Evolutionary conservation across 2,329 filamentous ascomycete genomes (phyloP).

Genomic region (Fusarium neocosmosporiellum): DNA sequence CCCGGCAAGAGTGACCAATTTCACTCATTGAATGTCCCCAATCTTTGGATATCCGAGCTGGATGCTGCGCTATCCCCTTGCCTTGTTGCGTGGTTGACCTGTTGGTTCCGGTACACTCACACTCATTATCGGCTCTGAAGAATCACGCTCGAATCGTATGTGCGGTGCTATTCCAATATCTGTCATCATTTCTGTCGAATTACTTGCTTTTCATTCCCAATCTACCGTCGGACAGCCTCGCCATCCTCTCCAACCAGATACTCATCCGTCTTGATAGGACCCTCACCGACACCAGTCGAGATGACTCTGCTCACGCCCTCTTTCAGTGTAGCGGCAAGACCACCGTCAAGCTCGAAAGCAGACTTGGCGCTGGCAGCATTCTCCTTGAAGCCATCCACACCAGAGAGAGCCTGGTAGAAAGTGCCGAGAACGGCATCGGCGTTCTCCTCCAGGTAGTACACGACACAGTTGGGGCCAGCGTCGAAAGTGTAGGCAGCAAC

Average conservation of each 20-base stretch:
- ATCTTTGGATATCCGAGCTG: neutral
- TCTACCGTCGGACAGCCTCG: constrained; percentile 53
- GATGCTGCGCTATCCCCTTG: neutral
- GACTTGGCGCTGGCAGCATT: constrained; percentile 64
- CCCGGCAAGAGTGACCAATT: neutral
- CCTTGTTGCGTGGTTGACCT: neutral
- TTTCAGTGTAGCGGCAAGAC: constrained; percentile 74
- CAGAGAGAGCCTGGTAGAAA: constrained; percentile 75
- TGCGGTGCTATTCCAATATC: neutral
- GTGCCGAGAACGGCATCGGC: constrained; percentile 78
- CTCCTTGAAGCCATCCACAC: constrained; percentile 78
- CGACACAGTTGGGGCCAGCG: constrained; percentile 94
- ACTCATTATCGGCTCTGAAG: neutral
- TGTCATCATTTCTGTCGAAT: neutral
- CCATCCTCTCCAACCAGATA: constrained; percentile 78
- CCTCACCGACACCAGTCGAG: constrained; percentile 89
- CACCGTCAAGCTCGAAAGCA: constrained; percentile 70
- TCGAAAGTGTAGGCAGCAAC: constrained; percentile 98
- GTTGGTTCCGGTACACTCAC: neutral
- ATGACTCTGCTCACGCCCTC: constrained; percentile 90
- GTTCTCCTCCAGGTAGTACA: constrained; percentile 92
- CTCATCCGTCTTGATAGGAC: constrained; percentile 83
- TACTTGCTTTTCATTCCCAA: neutral
- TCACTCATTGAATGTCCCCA: neutral
- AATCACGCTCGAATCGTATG: neutral